These are phyloP conservation scores for Allomyces arbusculus DNA, from an alignment of 192 early-diverging fungal genomes.

Conservation along the genomic window DNA sequence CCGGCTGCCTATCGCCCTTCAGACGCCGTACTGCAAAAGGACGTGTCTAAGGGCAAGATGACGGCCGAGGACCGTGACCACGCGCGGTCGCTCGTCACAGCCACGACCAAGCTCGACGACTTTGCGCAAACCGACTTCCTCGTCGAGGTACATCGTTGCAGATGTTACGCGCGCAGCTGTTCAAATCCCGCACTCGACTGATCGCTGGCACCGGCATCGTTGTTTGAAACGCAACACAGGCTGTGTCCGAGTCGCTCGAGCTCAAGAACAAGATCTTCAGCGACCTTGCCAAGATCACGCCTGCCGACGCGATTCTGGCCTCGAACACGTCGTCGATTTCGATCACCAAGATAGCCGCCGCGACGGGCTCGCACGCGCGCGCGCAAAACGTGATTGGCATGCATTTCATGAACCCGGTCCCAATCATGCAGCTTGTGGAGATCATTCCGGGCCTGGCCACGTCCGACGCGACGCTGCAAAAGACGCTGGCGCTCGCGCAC, in stretches of 20 bases:
- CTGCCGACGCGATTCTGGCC: conserved; percentile 57
- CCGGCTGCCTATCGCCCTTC: background rate
- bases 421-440: conserved; percentile 91
- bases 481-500: conserved; percentile 54
- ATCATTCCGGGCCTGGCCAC: conserved; percentile 90
- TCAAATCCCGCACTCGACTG: too few relatives aligned
- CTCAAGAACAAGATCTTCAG: conserved; percentile 68
- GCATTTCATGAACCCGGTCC: conserved; percentile 99
- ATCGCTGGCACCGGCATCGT: background rate
- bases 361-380: conserved; percentile 25
- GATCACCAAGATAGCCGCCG: conserved; percentile 90
- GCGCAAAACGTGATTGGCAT: conserved; percentile 68
- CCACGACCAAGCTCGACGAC: conserved; percentile 32
- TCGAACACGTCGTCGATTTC: conserved; percentile 95
- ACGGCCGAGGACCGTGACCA: conserved; percentile 49
- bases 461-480: conserved; percentile 36
- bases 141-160: conserved; percentile 37
- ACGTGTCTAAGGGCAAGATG: conserved; percentile 67
- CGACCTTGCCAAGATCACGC: conserved; percentile 45
- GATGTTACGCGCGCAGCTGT: too few relatives aligned
- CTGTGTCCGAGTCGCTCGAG: conserved; percentile 63
- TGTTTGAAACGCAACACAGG: conserved; percentile 15
- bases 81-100: conserved; percentile 37
- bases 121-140: conserved; percentile 59
- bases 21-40: conserved; percentile 75